Conservation (phyloP, 805 yeast species). For the Wickerhamomyces mucosus region DNA sequence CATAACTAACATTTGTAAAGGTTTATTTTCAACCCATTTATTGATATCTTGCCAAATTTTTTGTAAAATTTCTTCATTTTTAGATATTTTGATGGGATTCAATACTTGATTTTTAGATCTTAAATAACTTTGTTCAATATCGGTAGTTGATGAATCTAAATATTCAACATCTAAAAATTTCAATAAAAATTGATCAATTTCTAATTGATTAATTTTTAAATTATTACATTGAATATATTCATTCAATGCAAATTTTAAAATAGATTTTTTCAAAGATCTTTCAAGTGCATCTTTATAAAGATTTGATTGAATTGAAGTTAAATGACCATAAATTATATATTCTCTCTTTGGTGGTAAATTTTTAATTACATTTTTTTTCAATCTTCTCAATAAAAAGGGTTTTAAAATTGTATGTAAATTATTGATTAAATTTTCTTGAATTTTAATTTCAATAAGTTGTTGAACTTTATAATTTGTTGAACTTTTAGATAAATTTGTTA, state of each 20-base stretch:
- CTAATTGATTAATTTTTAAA: slow-evolving; percentile 13
- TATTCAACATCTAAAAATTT: slow-evolving; percentile 26
- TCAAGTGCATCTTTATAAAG: slow-evolving; percentile 46
- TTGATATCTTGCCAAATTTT: slow-evolving; percentile 16
- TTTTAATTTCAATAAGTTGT: slow-evolving; percentile 44
- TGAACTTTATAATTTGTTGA: slow-evolving; percentile 30
- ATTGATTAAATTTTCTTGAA: slow-evolving; percentile 52
- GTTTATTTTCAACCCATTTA: slow-evolving; percentile 38
- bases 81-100: not conserved
- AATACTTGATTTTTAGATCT: slow-evolving; percentile 8
- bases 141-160: slow-evolving; percentile 9
- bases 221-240: slow-evolving; percentile 40
- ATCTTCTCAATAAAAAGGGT: slow-evolving; percentile 78
- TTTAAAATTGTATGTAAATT: slow-evolving; percentile 81
- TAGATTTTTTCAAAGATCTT: slow-evolving; percentile 32
- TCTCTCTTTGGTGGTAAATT: slow-evolving; percentile 85
- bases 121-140: slow-evolving; percentile 9
- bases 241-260: slow-evolving; percentile 37
- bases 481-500: slow-evolving; percentile 30
- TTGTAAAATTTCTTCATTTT: slow-evolving; percentile 8
- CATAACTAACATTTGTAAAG: slow-evolving; percentile 63
- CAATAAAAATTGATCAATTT: slow-evolving; percentile 34
- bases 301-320: slow-evolving; percentile 54
- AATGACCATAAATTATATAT: slow-evolving; percentile 65
- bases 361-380: slow-evolving; percentile 64